A percentile compares a stretch with the other conserved stretches of the same genome.
Conservation (phyloP, 306 rosid species). For the Begonia masoniana region DNA sequence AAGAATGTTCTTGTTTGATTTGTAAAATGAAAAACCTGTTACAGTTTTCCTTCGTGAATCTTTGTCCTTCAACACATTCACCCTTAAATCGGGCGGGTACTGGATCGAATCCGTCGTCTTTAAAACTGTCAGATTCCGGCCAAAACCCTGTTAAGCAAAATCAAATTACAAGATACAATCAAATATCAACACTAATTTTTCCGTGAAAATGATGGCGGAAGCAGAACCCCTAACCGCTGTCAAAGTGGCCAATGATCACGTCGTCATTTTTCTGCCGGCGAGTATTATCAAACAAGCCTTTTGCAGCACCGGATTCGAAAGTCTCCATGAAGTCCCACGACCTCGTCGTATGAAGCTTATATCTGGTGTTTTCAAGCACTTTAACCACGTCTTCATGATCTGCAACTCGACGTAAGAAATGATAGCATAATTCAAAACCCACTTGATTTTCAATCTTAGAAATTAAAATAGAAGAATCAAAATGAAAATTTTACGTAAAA, state of each 20-base stretch:
- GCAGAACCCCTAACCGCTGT: constrained; percentile 3
- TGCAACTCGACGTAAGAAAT: not conserved
- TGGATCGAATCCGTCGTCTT: not conserved
- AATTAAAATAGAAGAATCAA: not conserved
- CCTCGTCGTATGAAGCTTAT: constrained; percentile 3
- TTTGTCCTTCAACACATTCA: constrained; percentile 2
- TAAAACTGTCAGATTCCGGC: constrained; percentile 3
- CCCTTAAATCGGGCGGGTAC: constrained; percentile 8
- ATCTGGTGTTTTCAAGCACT: constrained; percentile 1
- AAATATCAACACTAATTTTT: not conserved
- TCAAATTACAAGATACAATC: not conserved
- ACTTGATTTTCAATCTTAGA: not conserved
- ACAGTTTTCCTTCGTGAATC: not conserved
- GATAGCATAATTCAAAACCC: not conserved
- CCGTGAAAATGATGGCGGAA: not conserved
- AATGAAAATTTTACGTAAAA: not conserved
- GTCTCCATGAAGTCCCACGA: constrained; percentile 1
- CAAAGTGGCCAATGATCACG: constrained; percentile 1
- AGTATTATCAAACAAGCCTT: not conserved
- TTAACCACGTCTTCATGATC: not conserved
- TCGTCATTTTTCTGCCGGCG: not conserved
- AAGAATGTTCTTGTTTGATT: not conserved
- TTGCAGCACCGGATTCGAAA: not conserved
- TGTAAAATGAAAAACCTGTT: constrained; percentile 3
- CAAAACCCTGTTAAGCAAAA: constrained; percentile 4